phyloP scores from a whole-genome alignment of 768 basidiomycete species.

The Xerocomellus intermedius region DNA sequence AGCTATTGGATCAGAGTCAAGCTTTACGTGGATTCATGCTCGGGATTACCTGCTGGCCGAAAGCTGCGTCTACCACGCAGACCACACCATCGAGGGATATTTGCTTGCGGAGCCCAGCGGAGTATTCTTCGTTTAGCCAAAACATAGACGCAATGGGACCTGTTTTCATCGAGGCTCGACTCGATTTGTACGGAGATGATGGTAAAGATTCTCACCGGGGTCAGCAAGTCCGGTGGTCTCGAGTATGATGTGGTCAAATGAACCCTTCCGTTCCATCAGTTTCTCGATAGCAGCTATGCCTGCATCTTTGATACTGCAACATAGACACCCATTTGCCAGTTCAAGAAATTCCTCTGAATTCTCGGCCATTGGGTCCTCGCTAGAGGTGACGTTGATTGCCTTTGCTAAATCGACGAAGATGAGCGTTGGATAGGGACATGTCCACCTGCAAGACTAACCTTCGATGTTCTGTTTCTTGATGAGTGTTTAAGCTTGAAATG shows the following conservation, averaged over 20 bases:
- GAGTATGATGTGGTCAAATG: constrained; percentile 92
- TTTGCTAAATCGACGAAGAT: constrained; percentile 53
- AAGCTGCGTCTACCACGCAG: constrained; percentile 88
- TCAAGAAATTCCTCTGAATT: constrained; percentile 86
- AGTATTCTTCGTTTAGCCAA: constrained; percentile 84
- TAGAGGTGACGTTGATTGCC: constrained; percentile 77
- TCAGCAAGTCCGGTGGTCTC: constrained; percentile 97
- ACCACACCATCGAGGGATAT: constrained; percentile 86
- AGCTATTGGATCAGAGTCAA: constrained; percentile 1
- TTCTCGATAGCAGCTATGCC: constrained; percentile 94
- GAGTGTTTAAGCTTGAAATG: constrained; percentile 16
- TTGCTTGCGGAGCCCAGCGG: constrained; percentile 62
- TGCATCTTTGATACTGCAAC: constrained; percentile 94
- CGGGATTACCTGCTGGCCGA: constrained; percentile 56
- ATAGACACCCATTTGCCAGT: constrained; percentile 95
- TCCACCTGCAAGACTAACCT: constrained; percentile 46
- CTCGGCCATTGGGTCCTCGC: constrained; percentile 58
- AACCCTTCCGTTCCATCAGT: constrained; percentile 80
- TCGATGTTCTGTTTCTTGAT: constrained; percentile 73
- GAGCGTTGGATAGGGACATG: background rate
- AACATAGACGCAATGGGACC: constrained; percentile 87
- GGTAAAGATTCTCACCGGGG: constrained; percentile 56
- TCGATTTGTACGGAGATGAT: background rate
- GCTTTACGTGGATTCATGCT: constrained; percentile 33
- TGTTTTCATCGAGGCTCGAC: constrained; percentile 24